Evolutionary conservation across 768 basidiomycete species (phyloP), one percentile per base, ranked within the genome.

Genomic region (Paxillus ammoniavirescens): DNA sequence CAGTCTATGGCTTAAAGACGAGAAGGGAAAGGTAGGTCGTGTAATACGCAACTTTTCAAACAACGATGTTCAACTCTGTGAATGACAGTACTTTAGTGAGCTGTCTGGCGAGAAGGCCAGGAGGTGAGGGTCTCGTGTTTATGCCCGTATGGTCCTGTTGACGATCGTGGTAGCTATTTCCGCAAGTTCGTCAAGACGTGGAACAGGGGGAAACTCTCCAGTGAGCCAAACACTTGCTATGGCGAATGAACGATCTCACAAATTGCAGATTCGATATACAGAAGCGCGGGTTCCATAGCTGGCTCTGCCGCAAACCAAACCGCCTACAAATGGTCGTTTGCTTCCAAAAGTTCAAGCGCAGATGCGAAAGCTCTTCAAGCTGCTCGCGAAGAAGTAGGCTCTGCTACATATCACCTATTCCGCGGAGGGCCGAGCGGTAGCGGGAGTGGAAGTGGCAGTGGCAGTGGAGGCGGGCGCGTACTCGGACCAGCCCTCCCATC

Each of bases 141-240:
- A 47, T 54, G 61, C 54, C 58, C 61, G 60, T 61, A 70, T 75
- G 66, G 41, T 49, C 30, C 15, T 50, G 58, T 67, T 49, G 65
- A 62, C 47, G 47, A 47, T 60, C 65, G 54, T 51, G 23, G 54
- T 47, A 91, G 90, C 63, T 93, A 95, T 67, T 98, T 98, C 67
- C 85, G 87, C 62, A 96, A 94, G 72, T 97, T 98, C 63, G 85
- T 93, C 38, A 90, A 91, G 81, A 83, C 83, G 23, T 94, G 92
- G 92, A 94, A 94, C 69, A 78, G 79, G 66, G 90, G 89, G 5
- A 84, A 79, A 65, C 75, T 94, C 8, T 70, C 83, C 28, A 79
- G 89, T 91, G 17, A 52, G 70, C 31, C 21, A 30, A 40, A 40
- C 9, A 40, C 17, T 8, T 17, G 12, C 17, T 18, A n/a, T n/a